Percentiles rank a stretch among this genome's conserved stretches.
Evolutionary conservation across 148 eudicot genomes (phyloP).

Genomic region (Rhododendron henanense): DNA sequence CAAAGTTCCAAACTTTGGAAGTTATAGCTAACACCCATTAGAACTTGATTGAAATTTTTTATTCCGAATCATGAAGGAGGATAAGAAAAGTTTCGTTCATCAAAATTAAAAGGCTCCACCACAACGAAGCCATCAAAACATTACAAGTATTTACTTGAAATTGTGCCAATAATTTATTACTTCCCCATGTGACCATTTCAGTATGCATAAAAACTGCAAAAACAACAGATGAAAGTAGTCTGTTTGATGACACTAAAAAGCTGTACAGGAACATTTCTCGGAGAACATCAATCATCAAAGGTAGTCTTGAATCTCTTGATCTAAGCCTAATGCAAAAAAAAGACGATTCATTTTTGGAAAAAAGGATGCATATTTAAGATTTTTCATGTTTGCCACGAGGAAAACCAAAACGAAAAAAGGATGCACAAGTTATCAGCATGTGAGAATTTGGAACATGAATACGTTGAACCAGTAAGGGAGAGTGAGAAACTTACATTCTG

Average conservation of each 20-base stretch:
- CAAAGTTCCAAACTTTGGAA: too few species aligned
- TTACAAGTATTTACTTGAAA: background rate
- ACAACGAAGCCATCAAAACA: background rate
- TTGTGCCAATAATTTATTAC: background rate
- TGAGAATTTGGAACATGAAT: background rate
- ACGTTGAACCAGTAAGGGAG: background rate
- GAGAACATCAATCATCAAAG: background rate
- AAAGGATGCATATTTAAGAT: too few species aligned
- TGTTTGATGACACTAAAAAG: background rate
- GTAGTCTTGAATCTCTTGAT: background rate
- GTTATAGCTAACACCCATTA: background rate
- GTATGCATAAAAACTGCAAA: too few species aligned
- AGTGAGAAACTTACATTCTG: background rate
- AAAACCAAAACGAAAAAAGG: too few species aligned
- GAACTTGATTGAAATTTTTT: too few species aligned
- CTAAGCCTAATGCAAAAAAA: background rate
- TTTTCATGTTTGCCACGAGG: too few species aligned
- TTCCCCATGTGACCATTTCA: too few species aligned
- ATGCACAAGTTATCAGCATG: background rate
- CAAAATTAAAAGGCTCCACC: background rate
- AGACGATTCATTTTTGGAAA: background rate
- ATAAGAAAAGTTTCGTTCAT: too few species aligned
- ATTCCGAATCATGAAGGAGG: background rate
- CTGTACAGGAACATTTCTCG: background rate
- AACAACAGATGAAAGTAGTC: background rate